phyloP scores from a whole-genome alignment of 495 filamentous ascomycete species.

The Tuber calosporum region DNA sequence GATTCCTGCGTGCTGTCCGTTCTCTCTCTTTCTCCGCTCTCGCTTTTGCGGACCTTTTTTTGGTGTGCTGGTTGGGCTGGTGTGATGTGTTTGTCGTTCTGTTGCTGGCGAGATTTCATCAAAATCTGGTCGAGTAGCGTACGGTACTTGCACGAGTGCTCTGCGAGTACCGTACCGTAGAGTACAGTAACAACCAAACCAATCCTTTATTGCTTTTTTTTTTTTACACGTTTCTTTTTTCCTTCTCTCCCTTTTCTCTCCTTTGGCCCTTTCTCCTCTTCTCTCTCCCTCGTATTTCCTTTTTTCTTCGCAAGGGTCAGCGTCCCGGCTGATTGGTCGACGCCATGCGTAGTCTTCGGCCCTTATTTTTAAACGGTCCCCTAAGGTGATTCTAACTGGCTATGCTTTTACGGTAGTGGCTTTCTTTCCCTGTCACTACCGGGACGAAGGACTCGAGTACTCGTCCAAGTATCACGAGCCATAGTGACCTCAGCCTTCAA shows the following conservation, averaged over 20 bases:
- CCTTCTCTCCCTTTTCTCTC: neutral
- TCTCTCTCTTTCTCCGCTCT: neutral
- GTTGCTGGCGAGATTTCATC: conserved; percentile 20
- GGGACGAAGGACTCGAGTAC: too few relatives aligned
- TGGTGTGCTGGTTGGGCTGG: conserved; percentile 21
- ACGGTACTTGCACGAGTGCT: too few relatives aligned
- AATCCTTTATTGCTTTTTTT: neutral
- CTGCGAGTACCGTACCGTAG: too few relatives aligned
- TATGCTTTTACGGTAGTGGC: neutral
- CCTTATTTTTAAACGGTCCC: conserved; percentile 5
- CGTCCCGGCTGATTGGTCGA: neutral
- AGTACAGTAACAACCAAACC: neutral
- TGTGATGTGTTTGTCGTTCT: conserved; percentile 36
- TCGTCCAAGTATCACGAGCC: neutral
- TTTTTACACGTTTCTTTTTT: neutral
- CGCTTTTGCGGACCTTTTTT: neutral
- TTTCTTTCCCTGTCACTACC: neutral
- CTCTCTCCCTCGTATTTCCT: neutral
- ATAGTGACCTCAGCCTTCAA: neutral
- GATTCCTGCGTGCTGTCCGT: neutral
- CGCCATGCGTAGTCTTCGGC: neutral
- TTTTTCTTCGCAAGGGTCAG: neutral
- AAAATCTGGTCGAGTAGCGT: too few relatives aligned
- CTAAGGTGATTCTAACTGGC: neutral
- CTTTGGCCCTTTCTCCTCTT: neutral